Evolutionary conservation across 805 yeast genomes (phyloP).

Genomic region (Cyberlindnera petersonii): DNA sequence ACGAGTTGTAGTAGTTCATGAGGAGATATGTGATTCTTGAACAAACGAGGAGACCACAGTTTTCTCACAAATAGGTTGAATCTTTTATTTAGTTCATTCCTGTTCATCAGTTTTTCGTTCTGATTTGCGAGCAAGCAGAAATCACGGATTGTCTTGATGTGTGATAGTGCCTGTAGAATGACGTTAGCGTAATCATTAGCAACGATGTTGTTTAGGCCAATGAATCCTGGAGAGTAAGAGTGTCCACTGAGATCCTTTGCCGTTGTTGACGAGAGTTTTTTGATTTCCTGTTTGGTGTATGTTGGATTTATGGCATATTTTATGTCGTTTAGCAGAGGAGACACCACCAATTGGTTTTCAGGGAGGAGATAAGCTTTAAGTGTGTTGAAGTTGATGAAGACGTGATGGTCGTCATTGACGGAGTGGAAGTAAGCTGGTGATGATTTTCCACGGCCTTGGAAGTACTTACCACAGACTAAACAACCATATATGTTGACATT

Average conservation of each 20-base stretch:
- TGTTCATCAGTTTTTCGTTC: constrained; percentile 15
- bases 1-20: constrained; percentile 57
- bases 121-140: constrained; percentile 34
- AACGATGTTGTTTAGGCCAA: constrained; percentile 57
- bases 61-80: constrained; percentile 49
- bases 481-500: constrained; percentile 66
- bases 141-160: constrained; percentile 48
- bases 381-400: constrained; percentile 52
- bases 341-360: constrained; percentile 45
- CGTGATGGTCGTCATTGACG: constrained; percentile 57
- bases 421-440: constrained; percentile 70
- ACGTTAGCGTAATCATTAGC: constrained; percentile 55
- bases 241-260: constrained; percentile 41
- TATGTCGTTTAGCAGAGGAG: constrained; percentile 46
- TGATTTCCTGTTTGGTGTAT: constrained; percentile 33
- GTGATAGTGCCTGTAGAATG: constrained; percentile 51
- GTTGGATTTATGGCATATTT: constrained; percentile 49
- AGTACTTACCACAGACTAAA: constrained; percentile 67
- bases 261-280: constrained; percentile 19
- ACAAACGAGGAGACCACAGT: constrained; percentile 60
- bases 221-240: constrained; percentile 55
- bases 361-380: constrained; percentile 58
- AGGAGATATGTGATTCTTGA: constrained; percentile 61
- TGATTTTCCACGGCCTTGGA: constrained; percentile 60
- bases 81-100: constrained; percentile 36